Evolutionary conservation across 225 moss, liverwort and hornwort species (phyloP).

Genomic region (Marchantia polymorpha): DNA sequence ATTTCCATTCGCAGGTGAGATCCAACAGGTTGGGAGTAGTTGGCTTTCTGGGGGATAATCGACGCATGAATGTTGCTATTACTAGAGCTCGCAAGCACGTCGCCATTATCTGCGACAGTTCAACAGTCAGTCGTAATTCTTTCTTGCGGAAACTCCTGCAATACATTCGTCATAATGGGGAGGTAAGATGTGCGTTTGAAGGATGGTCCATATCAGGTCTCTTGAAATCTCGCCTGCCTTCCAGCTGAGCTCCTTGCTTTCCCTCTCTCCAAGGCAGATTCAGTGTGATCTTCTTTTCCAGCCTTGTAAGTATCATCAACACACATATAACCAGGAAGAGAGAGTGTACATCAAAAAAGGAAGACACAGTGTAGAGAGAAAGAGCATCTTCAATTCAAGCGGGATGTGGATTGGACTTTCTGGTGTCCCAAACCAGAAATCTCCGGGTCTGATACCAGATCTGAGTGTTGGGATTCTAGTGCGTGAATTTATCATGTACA

Average conservation of each 20-base stretch:
- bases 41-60: slow-evolving; percentile 84
- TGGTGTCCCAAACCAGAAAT: not conserved
- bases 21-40: slow-evolving; percentile 93
- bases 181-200: slow-evolving; percentile 57
- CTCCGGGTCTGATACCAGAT: not conserved
- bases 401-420: slow-evolving; percentile 29
- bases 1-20: slow-evolving; percentile 52
- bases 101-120: slow-evolving; percentile 83
- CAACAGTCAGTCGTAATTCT: slow-evolving; percentile 71
- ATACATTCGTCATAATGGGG: slow-evolving; percentile 76
- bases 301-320: slow-evolving; percentile 10
- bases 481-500: slow-evolving; percentile 8
- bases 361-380: slow-evolving; percentile 19
- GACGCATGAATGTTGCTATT: slow-evolving; percentile 98
- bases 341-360: slow-evolving; percentile 47
- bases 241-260: not conserved
- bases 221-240: slow-evolving; percentile 34
- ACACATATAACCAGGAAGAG: not conserved
- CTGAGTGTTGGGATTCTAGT: not conserved
- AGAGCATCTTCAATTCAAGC: not conserved
- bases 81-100: slow-evolving; percentile 92
- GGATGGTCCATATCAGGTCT: slow-evolving; percentile 50
- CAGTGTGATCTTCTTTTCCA: not conserved
- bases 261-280: not conserved
- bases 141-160: slow-evolving; percentile 74